Conservation (phyloP, 2,329 filamentous ascomycete genomes). For the Westerdykella aurantiaca region DNA sequence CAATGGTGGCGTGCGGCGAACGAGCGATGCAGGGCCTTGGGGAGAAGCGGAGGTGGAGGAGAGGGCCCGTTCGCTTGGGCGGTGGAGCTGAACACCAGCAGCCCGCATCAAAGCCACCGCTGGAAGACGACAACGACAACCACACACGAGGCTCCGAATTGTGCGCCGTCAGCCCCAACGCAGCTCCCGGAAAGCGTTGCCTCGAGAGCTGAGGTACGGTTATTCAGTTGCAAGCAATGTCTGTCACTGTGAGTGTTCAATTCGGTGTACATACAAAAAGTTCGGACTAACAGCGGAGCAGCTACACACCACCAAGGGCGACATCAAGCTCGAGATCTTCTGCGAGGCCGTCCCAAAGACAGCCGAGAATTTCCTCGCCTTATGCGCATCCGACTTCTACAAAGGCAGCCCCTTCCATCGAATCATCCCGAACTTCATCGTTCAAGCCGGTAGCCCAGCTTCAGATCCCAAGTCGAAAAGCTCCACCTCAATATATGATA, state of each 20-base stretch:
- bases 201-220: no score
- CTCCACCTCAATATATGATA: slow-evolving; percentile 64
- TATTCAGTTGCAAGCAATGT: slow-evolving; percentile 35
- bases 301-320: slow-evolving; percentile 81
- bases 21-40: no score
- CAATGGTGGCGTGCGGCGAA: no score
- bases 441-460: slow-evolving; percentile 61
- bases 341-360: slow-evolving; percentile 93
- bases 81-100: not conserved
- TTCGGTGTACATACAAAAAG: not conserved
- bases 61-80: not conserved
- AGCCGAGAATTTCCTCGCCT: slow-evolving; percentile 84
- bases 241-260: slow-evolving; percentile 41
- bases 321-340: slow-evolving; percentile 93
- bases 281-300: slow-evolving; percentile 10
- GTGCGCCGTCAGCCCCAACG: no score
- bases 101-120: no score
- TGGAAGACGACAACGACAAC: no score
- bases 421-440: slow-evolving; percentile 74
- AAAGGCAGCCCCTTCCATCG: slow-evolving; percentile 71
- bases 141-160: no score
- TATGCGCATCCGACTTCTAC: slow-evolving; percentile 76
- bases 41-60: no score
- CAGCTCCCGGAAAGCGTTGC: no score
- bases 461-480: slow-evolving; percentile 53